Evolutionary conservation across 2,329 filamentous ascomycete genomes (phyloP), one percentile per base, ranked within the genome.

Genomic region (Paracoccidioides lutzii): DNA sequence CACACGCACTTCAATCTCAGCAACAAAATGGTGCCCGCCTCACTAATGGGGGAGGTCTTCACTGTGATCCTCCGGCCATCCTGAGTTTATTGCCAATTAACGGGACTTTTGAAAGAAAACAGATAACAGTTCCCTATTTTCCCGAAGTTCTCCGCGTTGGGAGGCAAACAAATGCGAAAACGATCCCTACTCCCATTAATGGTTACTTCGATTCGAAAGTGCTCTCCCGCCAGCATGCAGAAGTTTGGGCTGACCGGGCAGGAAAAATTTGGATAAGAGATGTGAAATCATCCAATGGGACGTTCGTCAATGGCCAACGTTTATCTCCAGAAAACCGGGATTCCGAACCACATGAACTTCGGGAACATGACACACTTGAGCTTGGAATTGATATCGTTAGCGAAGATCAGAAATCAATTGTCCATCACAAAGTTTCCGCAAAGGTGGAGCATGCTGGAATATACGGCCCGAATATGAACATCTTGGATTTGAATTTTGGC

Each of bases 131-230:
- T 2, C 93, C 93, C 0, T 95, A 87, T 68, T 87, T 82, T 60
- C 93, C 93, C n/a, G 91, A 97, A n/a, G 86, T 88, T 43, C 77
- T 98, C 52, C 84, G 90, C 60, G 95, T 98, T 66, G 93, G 93
- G 46, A 86, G 93, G 50, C 93, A 98, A 72, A 98, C 93, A 22
- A 98, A 98, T 71, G 88, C 89, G 61, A 97, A 95, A 72, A 97
- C 93, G 0, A 81, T 94, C 10, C 93, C 93, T 0, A 95, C 90
- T 0, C 84, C 89, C 0, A 75, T 84, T 58, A 98, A 98, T 72
- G 93, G 93, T 40, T 98, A 87, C 71, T 98, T 98, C 66, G 93
- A 98, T 70, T 97, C 91, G 53, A 98, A 98, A 72, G 93, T 98
- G 32, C 80, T 98, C 30, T 97, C 93, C 42, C 81, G 93, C 64